phyloP scores from a whole-genome alignment of 1,284 basidiomycete genomes.

The Rhizoctonia solani region DNA sequence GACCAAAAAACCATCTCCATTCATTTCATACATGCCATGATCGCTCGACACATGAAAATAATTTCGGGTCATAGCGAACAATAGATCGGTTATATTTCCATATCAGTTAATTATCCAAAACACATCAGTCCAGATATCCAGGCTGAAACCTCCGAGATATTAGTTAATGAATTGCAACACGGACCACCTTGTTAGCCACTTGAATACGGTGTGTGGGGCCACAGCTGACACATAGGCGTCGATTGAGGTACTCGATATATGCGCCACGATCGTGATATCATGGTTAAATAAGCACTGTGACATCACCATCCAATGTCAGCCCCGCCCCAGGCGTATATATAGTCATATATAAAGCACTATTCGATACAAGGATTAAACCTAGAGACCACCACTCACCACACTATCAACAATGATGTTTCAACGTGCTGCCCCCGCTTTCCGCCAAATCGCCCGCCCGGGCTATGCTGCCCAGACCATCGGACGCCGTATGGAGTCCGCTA shows the following conservation, averaged over 20 bases:
- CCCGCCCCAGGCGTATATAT: constrained; percentile 6
- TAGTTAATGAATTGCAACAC: too few relatives aligned
- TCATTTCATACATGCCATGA: too few relatives aligned
- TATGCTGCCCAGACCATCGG: not conserved
- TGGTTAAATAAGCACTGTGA: constrained; percentile 22
- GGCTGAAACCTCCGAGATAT: too few relatives aligned
- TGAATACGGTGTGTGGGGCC: too few relatives aligned
- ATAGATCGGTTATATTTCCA: too few relatives aligned
- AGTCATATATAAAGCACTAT: not conserved
- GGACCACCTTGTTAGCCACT: too few relatives aligned
- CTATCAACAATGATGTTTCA: constrained; percentile 15
- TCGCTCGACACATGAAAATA: too few relatives aligned
- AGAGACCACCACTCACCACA: not conserved
- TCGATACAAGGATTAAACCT: not conserved
- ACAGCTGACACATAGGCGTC: too few relatives aligned
- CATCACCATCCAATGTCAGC: not conserved
- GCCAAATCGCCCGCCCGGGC: not conserved
- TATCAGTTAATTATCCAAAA: too few relatives aligned
- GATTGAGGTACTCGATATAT: not conserved
- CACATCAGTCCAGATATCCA: too few relatives aligned
- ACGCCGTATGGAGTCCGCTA: constrained; percentile 8
- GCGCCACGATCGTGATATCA: constrained; percentile 29
- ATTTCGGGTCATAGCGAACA: too few relatives aligned
- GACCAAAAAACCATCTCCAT: too few relatives aligned
- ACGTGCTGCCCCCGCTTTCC: constrained; percentile 16